Conservation (phyloP, 306 rosid species). For the Quercus gilva region DNA sequence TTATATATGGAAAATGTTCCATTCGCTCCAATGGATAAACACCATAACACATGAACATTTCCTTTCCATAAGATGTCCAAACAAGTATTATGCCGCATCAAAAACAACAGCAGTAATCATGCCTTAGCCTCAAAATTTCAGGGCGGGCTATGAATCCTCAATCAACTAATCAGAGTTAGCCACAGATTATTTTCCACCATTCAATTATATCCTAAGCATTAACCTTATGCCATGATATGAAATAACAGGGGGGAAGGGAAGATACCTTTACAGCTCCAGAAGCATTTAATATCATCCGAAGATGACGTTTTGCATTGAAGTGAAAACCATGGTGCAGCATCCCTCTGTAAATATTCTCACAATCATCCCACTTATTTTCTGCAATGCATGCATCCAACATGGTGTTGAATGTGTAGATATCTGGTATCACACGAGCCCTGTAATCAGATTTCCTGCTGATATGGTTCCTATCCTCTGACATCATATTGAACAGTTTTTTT, state of each 20-base stretch:
- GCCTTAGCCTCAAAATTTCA: too few relatives aligned
- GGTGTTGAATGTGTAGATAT: conserved; percentile 78
- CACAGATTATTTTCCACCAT: too few relatives aligned
- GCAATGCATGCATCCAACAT: conserved; percentile 61
- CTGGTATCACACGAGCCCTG: conserved; percentile 59
- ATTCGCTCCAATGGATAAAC: neutral
- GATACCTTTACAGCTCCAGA: conserved; percentile 75
- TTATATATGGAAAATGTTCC: neutral
- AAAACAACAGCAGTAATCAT: too few relatives aligned
- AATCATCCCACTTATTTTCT: conserved; percentile 75
- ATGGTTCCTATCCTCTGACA: conserved; percentile 47
- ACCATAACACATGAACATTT: neutral
- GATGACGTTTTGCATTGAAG: conserved; percentile 89
- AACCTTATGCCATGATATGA: neutral
- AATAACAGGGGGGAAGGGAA: conserved; percentile 4
- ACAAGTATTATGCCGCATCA: neutral
- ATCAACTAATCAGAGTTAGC: too few relatives aligned
- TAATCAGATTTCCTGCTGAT: conserved; percentile 41
- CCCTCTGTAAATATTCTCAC: conserved; percentile 47
- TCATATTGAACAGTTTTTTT: conserved; percentile 57
- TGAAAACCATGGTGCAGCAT: conserved; percentile 67
- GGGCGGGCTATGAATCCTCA: too few relatives aligned
- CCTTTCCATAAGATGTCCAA: too few relatives aligned
- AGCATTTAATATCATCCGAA: conserved; percentile 72
- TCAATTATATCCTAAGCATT: neutral